Evolutionary conservation across 352 stramenopile genomes (phyloP), one percentile per base, ranked within the genome.

Genomic region (Hyaloperonospora brassicae): DNA sequence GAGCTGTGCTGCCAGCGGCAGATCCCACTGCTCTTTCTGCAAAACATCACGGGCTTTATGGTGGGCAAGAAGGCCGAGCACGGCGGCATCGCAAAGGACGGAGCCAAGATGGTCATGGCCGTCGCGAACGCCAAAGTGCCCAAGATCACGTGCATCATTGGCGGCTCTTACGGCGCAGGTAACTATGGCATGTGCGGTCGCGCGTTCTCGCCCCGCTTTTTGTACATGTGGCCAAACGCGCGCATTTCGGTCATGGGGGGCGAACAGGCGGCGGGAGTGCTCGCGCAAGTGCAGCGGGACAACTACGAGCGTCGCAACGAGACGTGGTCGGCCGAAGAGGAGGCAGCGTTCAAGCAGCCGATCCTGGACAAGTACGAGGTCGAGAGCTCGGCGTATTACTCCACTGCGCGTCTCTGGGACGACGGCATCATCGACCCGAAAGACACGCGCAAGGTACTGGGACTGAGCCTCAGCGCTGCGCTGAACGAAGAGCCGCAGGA

Each of bases 1-100:
- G 89, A 99, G 60, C 59, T 99, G 23, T 99, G 96, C 79, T 91
- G 82, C 61, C 96, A 99, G 67, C 76, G 96, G 38, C 80, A 87
- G 39, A 96, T 98, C 43, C 95, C 96, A 2, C 79, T 99, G 50
- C 60, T 99, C 1, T 99, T 99, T 68, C 64, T 99, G n/a, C 95
- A 98, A 72, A 98, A 98, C 60, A 98, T 98, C 60, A 98, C 93
- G 12, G 95, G 95, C 13, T 98, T 98, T 55, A 98, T 98, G 93
- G 93, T 98, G 14, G 95, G 95, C 30, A 97, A 92, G 62, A 95
- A 97, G 56, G 95, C 96, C 47, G 96, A 98, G 66, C 86, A 97
- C 46, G 91, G 97, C 59, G 96, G 96, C 7, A 98, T 98, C 52
- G 94, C 95, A 11, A 98, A 98, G 68, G 84, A 99, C 66, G 95